These are phyloP conservation scores for Leccinum holopus DNA, from an alignment of 1,284 basidiomycete genomes.

Conservation along the genomic window DNA sequence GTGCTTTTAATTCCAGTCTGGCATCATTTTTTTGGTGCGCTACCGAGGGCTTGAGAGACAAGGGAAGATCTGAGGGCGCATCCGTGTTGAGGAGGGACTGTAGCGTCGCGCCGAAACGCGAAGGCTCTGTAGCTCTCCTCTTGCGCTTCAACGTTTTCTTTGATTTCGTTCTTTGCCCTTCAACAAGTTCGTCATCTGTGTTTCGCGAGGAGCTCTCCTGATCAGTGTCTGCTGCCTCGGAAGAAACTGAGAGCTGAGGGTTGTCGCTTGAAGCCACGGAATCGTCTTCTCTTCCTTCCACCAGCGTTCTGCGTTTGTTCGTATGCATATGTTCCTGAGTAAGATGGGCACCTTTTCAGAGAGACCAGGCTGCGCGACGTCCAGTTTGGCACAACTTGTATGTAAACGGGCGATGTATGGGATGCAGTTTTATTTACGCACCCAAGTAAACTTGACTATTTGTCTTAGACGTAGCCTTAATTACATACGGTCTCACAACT, in stretches of 20 bases:
- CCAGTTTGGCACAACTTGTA: background rate
- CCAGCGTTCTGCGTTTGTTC: constrained; percentile 42
- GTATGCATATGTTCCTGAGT: constrained; percentile 33
- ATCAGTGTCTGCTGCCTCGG: constrained; percentile 35
- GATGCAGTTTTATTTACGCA: background rate
- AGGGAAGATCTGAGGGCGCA: constrained; percentile 61
- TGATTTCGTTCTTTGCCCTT: constrained; percentile 57
- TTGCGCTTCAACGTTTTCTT: constrained; percentile 78
- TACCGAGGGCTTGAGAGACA: constrained; percentile 75
- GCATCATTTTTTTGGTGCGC: constrained; percentile 67
- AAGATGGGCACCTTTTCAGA: background rate
- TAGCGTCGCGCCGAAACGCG: constrained; percentile 69
- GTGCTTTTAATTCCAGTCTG: constrained; percentile 68
- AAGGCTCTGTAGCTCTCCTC: constrained; percentile 71
- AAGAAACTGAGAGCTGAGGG: constrained; percentile 13
- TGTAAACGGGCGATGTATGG: constrained; percentile 5
- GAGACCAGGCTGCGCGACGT: background rate
- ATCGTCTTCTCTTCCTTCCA: constrained; percentile 30
- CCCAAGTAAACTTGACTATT: constrained; percentile 6
- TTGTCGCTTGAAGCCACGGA: constrained; percentile 23
- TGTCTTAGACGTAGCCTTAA: background rate
- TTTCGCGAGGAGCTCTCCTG: constrained; percentile 36
- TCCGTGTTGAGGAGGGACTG: constrained; percentile 67
- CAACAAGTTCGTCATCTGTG: constrained; percentile 64
- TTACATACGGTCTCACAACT: constrained; percentile 7